Evolutionary conservation across 345 rosid genomes (phyloP), one percentile per base, ranked within the genome.

Genomic region (Populus deltoides): DNA sequence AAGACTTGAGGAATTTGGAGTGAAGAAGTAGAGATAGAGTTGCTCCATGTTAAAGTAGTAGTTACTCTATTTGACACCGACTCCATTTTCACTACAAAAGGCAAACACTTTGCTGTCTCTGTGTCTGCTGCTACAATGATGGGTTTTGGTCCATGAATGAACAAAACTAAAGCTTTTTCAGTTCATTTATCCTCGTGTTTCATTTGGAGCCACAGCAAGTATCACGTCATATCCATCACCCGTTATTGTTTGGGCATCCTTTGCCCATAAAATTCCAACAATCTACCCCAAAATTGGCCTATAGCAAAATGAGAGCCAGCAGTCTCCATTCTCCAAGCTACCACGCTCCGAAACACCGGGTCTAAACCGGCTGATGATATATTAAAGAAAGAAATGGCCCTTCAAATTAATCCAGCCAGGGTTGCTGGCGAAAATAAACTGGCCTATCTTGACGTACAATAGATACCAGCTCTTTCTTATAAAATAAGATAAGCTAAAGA

Each of bases 1-100:
- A 82, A 82, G 18, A 84, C 25, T 8, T 75, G 87, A 82, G 83
- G 81, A 43, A 82, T 71, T 70, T 65, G 77, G 61, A 85, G 80
- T 38, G 86, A 75, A 12, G 75, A 16, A 70, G 89, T 81, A 79
- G 93, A 85, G 68, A 87, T 33, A 68, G 91, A 85, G 67, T 79
- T 85, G n/a, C 85, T 81, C 91, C 89, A 85, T 53, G 94, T 87
- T 53, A 91, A 84, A 72, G 90, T 73, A 39, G 87, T 74, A 39
- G 87, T 20, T 25, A 16, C 78, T 79, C 83, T 75, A 88, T 86
- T 55, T 70, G 78, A 68, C 45, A 75, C 81, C 24, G 22, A 5
- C 81, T 88, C 89, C 90, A 88, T 88, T 80, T 39, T 31, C 0
- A 17, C 49, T 45, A 66, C 10, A 9, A 7, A 6, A 2, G 35